Evolutionary conservation across 75 land plant species (phyloP), one percentile per base, ranked within the genome.

Genomic region (Gnetum montanum): DNA sequence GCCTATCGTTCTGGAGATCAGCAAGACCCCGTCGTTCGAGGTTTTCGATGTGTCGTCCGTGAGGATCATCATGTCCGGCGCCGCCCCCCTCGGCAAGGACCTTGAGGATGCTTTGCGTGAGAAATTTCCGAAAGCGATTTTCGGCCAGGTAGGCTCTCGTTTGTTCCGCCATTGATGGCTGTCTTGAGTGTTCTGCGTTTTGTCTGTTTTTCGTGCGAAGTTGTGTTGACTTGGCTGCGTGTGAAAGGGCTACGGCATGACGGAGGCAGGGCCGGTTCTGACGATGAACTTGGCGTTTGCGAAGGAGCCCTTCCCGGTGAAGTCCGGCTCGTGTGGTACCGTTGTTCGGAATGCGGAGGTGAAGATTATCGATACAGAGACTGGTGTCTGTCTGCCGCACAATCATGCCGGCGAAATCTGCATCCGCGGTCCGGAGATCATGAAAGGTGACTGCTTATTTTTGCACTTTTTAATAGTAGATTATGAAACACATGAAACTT

Each of bases 241-340:
- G n/a, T n/a, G n/a, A n/a, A n/a, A 86, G 93, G 93, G 93, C 7
- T 88, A 88, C 52, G 93, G 93, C 33, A 88, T 88, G 93, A 86
- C 89, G 7, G 89, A 85, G 56, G 85, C 89, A 0, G 88, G 88
- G 11, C 85, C 88, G 44, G 89, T 85, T 40, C 37, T 85, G 20
- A 54, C 81, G 18, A 81, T 85, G 85, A 74, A 67, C 49, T 62
- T 77, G 37, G 78, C 78, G 4, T 85, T 85, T 38, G 89, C 85
- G 0, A 81, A 81, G 61, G 72, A 81, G 50, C 79, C 85, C 0
- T 59, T 70, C 16, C 57, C 58, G 28, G 62, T 73, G 2, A 86
- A 86, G 49, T 66, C 85, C 4, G 89, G 89, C 0, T 62, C 86
- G 10, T 85, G 90, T 46, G 90, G 90, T 0, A 82, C 87, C 0